phyloP scores from a whole-genome alignment of 805 yeast species.

The Tetrapisispora iriomotensis region DNA sequence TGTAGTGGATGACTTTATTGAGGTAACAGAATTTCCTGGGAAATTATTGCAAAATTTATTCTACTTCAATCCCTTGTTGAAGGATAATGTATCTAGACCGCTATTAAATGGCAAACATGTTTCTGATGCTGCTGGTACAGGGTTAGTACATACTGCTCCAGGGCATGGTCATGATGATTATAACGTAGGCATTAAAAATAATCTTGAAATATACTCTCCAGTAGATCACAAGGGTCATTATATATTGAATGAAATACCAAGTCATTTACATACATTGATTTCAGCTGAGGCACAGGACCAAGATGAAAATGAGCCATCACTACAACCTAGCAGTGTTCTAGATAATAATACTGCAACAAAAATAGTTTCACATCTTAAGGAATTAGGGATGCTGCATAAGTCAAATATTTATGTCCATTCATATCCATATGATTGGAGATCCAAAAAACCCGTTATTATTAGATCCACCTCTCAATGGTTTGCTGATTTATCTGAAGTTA shows the following conservation, averaged over 20 bases:
- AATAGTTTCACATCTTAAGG: conserved; percentile 37
- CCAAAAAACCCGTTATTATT: conserved; percentile 88
- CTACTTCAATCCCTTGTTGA: conserved; percentile 50
- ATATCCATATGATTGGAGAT: conserved; percentile 96
- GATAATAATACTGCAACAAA: conserved; percentile 40
- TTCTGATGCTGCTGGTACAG: conserved; percentile 76
- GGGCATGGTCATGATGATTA: conserved; percentile 97
- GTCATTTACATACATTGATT: conserved; percentile 7
- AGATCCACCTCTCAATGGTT: conserved; percentile 97
- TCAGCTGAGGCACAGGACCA: conserved; percentile 6
- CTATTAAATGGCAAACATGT: conserved; percentile 77
- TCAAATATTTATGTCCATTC: conserved; percentile 57
- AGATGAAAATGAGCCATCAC: conserved; percentile 29
- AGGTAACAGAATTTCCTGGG: conserved; percentile 32
- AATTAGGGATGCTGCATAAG: conserved; percentile 36
- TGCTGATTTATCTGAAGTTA: conserved; percentile 70
- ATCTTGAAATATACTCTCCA: conserved; percentile 58
- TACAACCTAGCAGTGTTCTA: conserved; percentile 40
- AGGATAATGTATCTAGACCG: conserved; percentile 33
- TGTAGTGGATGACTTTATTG: conserved; percentile 8
- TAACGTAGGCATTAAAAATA: conserved; percentile 48
- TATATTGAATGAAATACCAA: conserved; percentile 37
- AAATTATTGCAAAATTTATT: conserved; percentile 29
- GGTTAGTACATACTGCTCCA: conserved; percentile 93
- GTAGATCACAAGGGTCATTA: conserved; percentile 71